phyloP scores from a whole-genome alignment of 768 basidiomycete genomes.

The Paxillus rubicundulus region DNA sequence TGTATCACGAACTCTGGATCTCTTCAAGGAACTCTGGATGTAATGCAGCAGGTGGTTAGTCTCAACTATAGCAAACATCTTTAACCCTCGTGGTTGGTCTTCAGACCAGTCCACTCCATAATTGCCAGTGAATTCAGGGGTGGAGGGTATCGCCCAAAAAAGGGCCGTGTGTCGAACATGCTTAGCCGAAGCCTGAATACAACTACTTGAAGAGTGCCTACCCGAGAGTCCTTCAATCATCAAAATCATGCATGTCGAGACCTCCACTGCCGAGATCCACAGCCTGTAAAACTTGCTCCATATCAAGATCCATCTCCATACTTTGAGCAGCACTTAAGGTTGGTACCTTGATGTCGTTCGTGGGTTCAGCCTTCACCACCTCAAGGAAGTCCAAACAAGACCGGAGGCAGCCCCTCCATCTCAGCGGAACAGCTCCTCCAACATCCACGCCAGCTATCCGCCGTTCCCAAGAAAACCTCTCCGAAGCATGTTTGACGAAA shows the following conservation, averaged over 20 bases:
- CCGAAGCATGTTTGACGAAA: conserved; percentile 58
- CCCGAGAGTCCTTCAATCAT: conserved; percentile 8
- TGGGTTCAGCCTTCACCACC: not conserved
- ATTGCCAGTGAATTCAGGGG: no score
- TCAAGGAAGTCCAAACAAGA: conserved; percentile 65
- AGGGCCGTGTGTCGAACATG: no score
- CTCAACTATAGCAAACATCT: not conserved
- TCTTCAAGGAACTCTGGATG: not conserved
- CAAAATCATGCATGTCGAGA: conserved; percentile 29
- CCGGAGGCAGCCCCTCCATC: conserved; percentile 66
- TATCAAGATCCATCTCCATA: conserved; percentile 12
- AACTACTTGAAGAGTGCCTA: not conserved
- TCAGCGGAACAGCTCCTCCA: conserved; percentile 53
- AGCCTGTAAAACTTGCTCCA: conserved; percentile 15
- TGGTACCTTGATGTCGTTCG: not conserved
- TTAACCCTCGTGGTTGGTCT: no score
- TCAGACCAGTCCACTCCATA: no score
- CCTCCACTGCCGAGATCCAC: conserved; percentile 16
- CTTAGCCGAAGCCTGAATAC: no score
- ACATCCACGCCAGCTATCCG: conserved; percentile 50
- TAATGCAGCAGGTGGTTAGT: not conserved
- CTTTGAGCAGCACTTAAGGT: not conserved
- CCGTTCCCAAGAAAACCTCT: conserved; percentile 64
- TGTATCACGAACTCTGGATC: not conserved
- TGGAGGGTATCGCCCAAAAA: no score